Conservation (phyloP, 352 stramenopile genomes). For the Albugo candida region DNA sequence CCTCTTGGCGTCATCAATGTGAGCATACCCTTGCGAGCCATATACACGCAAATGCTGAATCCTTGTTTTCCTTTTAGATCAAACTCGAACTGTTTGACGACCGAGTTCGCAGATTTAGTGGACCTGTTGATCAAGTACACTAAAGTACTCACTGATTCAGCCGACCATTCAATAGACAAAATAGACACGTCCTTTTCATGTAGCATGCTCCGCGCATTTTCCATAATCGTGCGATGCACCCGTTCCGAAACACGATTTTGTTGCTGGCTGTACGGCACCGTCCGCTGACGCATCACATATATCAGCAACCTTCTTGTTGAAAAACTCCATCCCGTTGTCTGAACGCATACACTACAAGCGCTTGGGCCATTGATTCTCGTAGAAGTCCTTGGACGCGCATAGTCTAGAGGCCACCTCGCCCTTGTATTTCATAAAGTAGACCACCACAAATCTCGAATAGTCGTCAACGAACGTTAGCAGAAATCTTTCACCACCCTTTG, state of each 20-base stretch:
- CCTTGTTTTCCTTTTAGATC: constrained; percentile 1
- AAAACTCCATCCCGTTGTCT: constrained; percentile 14
- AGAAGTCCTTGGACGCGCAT: constrained; percentile 1
- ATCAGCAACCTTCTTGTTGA: constrained; percentile 8
- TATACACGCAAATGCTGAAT: constrained; percentile 13
- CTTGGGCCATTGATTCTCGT: constrained; percentile 8
- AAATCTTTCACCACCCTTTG: constrained; percentile 3
- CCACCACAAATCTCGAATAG: constrained; percentile 7
- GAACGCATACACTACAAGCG: constrained; percentile 11
- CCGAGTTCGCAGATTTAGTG: neutral
- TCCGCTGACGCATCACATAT: constrained; percentile 11
- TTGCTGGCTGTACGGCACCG: constrained; percentile 9
- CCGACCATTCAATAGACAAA: constrained; percentile 8
- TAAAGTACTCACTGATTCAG: constrained; percentile 11
- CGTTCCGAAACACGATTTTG: constrained; percentile 16
- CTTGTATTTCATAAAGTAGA: constrained; percentile 12
- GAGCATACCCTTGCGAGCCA: constrained; percentile 11
- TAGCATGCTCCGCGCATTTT: constrained; percentile 13
- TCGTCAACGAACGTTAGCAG: constrained; percentile 8
- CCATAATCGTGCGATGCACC: constrained; percentile 13
- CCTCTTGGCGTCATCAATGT: constrained; percentile 13
- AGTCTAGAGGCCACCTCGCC: constrained; percentile 6
- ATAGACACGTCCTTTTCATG: constrained; percentile 9
- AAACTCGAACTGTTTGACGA: constrained; percentile 10
- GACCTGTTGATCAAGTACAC: constrained; percentile 14